phyloP scores from a whole-genome alignment of 257 asterid species.

The Solanum dulcamara region DNA sequence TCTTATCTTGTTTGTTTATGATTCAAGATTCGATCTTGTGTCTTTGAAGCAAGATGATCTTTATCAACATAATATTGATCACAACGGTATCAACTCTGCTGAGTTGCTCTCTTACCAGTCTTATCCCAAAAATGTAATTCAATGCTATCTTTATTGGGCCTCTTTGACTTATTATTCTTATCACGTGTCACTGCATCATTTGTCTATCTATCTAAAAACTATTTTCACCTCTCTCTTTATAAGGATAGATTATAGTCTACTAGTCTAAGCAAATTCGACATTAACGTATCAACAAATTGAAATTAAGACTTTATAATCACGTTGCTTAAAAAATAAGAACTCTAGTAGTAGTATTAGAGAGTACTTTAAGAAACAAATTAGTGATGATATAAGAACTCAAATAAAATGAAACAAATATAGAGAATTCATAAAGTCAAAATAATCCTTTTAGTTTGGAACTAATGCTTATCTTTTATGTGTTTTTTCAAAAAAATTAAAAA shows the following conservation, averaged over 20 bases:
- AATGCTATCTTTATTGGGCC: not conserved
- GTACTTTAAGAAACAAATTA: not conserved
- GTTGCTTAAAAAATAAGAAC: not conserved
- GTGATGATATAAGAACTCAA: not conserved
- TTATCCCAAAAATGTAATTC: not conserved
- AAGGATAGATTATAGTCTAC: not conserved
- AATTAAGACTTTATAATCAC: not conserved
- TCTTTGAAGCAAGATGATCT: not conserved
- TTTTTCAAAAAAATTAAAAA: not conserved
- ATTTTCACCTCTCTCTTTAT: not conserved
- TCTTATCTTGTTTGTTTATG: too few relatives aligned
- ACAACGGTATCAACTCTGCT: not conserved
- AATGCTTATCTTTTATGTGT: not conserved
- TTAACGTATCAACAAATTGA: not conserved
- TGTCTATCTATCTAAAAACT: not conserved
- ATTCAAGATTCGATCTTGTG: too few relatives aligned
- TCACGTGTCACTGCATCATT: not conserved
- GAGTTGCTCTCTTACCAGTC: not conserved
- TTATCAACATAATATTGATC: not conserved
- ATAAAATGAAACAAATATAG: not conserved
- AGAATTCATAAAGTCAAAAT: not conserved
- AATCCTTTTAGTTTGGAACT: not conserved
- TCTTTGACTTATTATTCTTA: not conserved
- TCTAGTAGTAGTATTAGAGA: not conserved
- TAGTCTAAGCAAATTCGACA: not conserved